phyloP scores from a whole-genome alignment of 805 yeast species.

The Saturnispora silvae region DNA sequence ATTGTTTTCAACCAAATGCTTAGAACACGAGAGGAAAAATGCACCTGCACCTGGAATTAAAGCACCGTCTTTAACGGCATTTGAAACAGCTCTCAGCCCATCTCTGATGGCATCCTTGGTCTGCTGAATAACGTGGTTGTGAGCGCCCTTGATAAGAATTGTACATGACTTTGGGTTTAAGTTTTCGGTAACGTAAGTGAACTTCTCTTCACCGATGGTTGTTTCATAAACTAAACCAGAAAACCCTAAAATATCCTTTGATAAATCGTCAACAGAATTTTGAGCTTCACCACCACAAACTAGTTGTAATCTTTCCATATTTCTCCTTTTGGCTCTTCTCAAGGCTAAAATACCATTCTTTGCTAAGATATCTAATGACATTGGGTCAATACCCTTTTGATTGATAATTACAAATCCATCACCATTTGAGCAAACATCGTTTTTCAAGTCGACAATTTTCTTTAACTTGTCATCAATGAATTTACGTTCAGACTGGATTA shows the following conservation, averaged over 20 bases:
- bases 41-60: constrained; percentile 98
- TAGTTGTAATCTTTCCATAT: constrained; percentile 95
- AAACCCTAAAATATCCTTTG: constrained; percentile 69
- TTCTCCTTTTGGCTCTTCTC: constrained; percentile 97
- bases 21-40: constrained; percentile 74
- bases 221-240: constrained; percentile 90
- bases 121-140: constrained; percentile 78
- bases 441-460: constrained; percentile 86
- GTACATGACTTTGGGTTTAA: constrained; percentile 86
- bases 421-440: constrained; percentile 76
- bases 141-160: constrained; percentile 87
- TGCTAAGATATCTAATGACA: constrained; percentile 91
- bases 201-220: constrained; percentile 88
- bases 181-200: constrained; percentile 87
- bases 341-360: constrained; percentile 87
- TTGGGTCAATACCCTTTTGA: constrained; percentile 98
- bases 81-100: constrained; percentile 90
- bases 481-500: constrained; percentile 85
- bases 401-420: constrained; percentile 87
- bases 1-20: constrained; percentile 47
- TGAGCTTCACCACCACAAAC: constrained; percentile 97
- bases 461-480: constrained; percentile 90
- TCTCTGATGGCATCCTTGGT: constrained; percentile 96
- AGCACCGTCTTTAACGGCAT: constrained; percentile 73
- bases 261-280: constrained; percentile 88